Evolutionary conservation across 108 stramenopile genomes (phyloP), one percentile per base, ranked within the genome.

Genomic region (Cyclotella atomus): DNA sequence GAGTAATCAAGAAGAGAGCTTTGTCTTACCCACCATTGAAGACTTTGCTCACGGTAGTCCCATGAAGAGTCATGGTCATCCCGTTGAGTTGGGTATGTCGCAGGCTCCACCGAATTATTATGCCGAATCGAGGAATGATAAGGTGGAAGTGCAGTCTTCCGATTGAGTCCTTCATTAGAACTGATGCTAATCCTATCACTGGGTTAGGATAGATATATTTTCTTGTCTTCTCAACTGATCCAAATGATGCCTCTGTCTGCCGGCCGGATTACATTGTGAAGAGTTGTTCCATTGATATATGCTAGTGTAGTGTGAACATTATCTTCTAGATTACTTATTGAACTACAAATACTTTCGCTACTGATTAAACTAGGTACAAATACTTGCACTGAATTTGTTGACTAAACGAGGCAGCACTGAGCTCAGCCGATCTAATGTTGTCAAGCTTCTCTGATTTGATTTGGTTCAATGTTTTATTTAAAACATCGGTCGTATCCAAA

Each of bases 1-100:
- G 10, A 80, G 79, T 55, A 35, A 43, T 35, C 65, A 60, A 24
- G 79, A 80, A 34, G 79, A 80, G 47, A 80, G 79, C 60, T 80
- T 80, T 68, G 79, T 81, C 47, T 68, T 81, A 9, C 79, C 79
- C 35, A 64, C 71, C 50, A 81, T 81, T 49, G 72, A 74, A 34
- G 79, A 73, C 33, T 81, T 61, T 68, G 66, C 72, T 19, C 57
- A 60, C 2, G 79, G 72, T 4, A 74, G 61, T 24, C 79, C 72
- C n/a, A n/a, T n/a, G n/a, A n/a, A n/a, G n/a, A 14, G 46, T 28
- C 46, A 69, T 55, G 50, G 52, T 61, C 29, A 50, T 59, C 10
- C 14, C 34, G 59, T 57, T 12, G 33, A 59, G 75, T 47, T 66
- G 25, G 12, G 55, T 17, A 68, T 77, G 68, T 62, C 76, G 23